Evolutionary conservation across 2,329 filamentous ascomycete genomes (phyloP).

Genomic region (Penicillium sp.): DNA sequence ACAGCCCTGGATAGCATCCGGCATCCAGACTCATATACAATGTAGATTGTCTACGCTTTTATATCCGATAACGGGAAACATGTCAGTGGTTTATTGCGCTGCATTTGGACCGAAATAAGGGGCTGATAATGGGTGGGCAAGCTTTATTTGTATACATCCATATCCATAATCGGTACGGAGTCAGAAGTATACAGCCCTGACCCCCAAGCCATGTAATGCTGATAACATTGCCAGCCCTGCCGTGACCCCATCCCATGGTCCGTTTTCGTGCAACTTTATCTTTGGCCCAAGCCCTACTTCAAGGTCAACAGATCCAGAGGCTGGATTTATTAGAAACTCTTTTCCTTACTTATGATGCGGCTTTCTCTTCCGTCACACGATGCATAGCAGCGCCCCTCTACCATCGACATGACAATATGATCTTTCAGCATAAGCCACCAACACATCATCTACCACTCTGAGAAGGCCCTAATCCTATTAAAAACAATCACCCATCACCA

Average conservation of each 20-base stretch:
- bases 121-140: slow-evolving; percentile 18
- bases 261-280: slow-evolving; percentile 37
- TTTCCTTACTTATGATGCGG: slow-evolving; percentile 16
- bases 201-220: slow-evolving; percentile 37
- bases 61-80: not conserved
- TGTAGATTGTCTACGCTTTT: slow-evolving; percentile 5
- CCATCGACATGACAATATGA: slow-evolving; percentile 31
- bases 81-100: slow-evolving; percentile 13
- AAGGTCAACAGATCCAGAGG: slow-evolving; percentile 38
- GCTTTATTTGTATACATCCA: not conserved
- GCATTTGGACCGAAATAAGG: slow-evolving; percentile 32
- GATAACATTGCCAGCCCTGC: slow-evolving; percentile 36
- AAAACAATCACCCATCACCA: slow-evolving; percentile 15
- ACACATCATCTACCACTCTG: slow-evolving; percentile 25
- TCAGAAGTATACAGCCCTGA: slow-evolving; percentile 2
- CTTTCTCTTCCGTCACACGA: slow-evolving; percentile 35
- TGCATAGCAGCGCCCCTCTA: slow-evolving; percentile 22
- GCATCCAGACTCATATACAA: slow-evolving; percentile 13
- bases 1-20: slow-evolving; percentile 23
- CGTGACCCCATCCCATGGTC: slow-evolving; percentile 42
- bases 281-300: slow-evolving; percentile 30
- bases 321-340: not conserved
- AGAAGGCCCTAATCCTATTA: not conserved
- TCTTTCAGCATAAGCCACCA: slow-evolving; percentile 29
- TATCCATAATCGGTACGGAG: not conserved